Evolutionary conservation across 768 basidiomycete species (phyloP), one percentile per base, ranked within the genome.

Genomic region (Naganishia vaughanmartiniae): DNA sequence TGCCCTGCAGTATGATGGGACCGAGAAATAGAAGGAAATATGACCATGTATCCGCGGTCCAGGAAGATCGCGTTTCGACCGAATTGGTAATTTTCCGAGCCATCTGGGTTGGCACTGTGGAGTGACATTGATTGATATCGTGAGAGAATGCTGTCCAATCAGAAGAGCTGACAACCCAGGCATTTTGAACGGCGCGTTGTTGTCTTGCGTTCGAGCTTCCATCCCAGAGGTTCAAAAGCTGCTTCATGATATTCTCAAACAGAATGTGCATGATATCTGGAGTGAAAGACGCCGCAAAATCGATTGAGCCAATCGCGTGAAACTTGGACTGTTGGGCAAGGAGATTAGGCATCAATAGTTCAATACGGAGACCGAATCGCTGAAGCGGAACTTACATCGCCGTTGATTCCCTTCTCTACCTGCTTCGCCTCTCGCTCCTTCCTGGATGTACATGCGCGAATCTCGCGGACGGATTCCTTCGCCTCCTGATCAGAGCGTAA

Each of bases 1-100:
- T n/a, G 5, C n/a, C 55, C 33, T 34, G 28, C 5, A 57, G 28
- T 6, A 57, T 31, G 31, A 57, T 34, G 3, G 55, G 55, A 4
- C 55, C 55, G 7, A 57, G 10, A 31, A 57, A 57, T 5, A 57
- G 33, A 30, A 57, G 55, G 30, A 57, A 57, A n/a, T 33, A 57
- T 2, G 55, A 57, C 11, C 17, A 57, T 2, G 55, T 57, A 10
- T 57, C 55, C 5, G 55, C 55, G 5, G 55, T 57, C 55, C 55
- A 57, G 4, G 28, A 57, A 34, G 28, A 5, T 5, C 55, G 55
- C 3, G 5, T 33, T 11, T 57, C 55, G 5, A 57, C 4, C 11
- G 28, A 11, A 3, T 9, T 17, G 54, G 14, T 28, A 3, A 57
- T 33, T 2, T 12, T 36, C 2, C 28, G 33, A 2, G 55, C 28